Conservation (phyloP, 1,284 basidiomycete genomes). For the Puccinia coronata region DNA sequence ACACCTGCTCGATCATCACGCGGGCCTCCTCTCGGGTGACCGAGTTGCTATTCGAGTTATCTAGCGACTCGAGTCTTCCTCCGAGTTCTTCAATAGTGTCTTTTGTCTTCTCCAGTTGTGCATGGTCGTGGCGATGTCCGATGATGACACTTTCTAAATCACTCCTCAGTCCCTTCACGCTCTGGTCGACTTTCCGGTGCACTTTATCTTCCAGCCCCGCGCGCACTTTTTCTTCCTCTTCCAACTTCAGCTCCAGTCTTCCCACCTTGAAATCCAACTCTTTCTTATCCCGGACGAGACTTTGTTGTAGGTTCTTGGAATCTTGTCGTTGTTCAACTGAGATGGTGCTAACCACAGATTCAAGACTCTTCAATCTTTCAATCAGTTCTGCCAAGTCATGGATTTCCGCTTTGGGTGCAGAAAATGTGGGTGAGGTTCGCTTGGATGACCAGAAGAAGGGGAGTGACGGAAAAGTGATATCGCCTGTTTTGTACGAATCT, state of each 20-base stretch:
- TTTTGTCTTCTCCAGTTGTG: slow-evolving; percentile 20
- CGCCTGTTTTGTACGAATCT: slow-evolving; percentile 37
- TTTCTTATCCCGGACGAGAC: slow-evolving; percentile 1
- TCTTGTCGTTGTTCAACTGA: slow-evolving; percentile 27
- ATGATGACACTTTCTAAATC: slow-evolving; percentile 22
- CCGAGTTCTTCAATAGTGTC: slow-evolving; percentile 13
- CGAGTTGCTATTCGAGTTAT: neutral
- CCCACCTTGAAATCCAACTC: slow-evolving; percentile 31
- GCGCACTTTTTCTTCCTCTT: slow-evolving; percentile 28
- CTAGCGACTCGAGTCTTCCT: neutral
- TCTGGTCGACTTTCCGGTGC: neutral
- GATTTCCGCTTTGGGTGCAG: slow-evolving; percentile 17
- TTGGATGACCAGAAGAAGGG: slow-evolving; percentile 23
- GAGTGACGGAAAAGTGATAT: slow-evolving; percentile 21
- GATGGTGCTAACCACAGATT: slow-evolving; percentile 13
- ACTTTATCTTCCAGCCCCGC: slow-evolving; percentile 13
- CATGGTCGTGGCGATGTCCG: slow-evolving; percentile 31
- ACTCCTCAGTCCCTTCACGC: neutral
- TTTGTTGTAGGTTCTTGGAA: slow-evolving; percentile 9
- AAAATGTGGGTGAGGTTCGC: slow-evolving; percentile 6
- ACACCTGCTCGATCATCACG: slow-evolving; percentile 29
- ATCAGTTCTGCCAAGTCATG: slow-evolving; percentile 32
- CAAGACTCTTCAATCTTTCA: slow-evolving; percentile 21
- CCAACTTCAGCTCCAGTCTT: slow-evolving; percentile 32
- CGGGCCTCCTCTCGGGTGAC: slow-evolving; percentile 24